These are phyloP conservation scores for Suhomyces bribrorum DNA, from an alignment of 1,139 yeast species.

Conservation along the genomic window DNA sequence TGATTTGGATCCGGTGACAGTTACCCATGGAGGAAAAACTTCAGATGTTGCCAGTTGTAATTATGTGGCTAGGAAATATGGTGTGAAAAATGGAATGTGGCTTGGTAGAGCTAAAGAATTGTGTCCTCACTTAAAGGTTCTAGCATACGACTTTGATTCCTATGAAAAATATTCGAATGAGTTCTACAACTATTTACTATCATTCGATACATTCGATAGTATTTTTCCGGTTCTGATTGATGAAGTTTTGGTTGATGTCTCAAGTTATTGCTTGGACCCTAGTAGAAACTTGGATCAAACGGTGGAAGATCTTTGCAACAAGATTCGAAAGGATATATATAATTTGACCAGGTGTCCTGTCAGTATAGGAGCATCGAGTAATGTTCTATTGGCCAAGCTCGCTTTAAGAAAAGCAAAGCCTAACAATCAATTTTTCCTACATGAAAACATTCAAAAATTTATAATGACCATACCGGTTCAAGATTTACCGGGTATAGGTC, in stretches of 20 bases:
- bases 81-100: slow-evolving; percentile 92
- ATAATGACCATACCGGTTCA: slow-evolving; percentile 48
- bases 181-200: slow-evolving; percentile 57
- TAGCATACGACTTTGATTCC: slow-evolving; percentile 73
- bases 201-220: slow-evolving; percentile 50
- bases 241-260: slow-evolving; percentile 78
- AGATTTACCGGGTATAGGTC: slow-evolving; percentile 87
- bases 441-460: slow-evolving; percentile 34
- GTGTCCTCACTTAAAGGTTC: slow-evolving; percentile 63
- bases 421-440: slow-evolving; percentile 52
- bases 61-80: slow-evolving; percentile 73
- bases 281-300: slow-evolving; percentile 14
- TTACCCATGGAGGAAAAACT: slow-evolving; percentile 72
- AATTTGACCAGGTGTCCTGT: slow-evolving; percentile 61
- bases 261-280: slow-evolving; percentile 32
- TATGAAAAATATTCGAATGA: slow-evolving; percentile 56
- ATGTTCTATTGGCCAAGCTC: slow-evolving; percentile 77
- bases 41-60: slow-evolving; percentile 92
- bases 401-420: slow-evolving; percentile 81
- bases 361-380: slow-evolving; percentile 74
- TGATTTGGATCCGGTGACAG: slow-evolving; percentile 68
- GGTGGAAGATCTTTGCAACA: slow-evolving; percentile 30
- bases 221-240: slow-evolving; percentile 88
- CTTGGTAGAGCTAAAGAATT: slow-evolving; percentile 57
- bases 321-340: slow-evolving; percentile 49